These are phyloP conservation scores for Hyaloscypha finlandica DNA, from an alignment of 495 filamentous ascomycete genomes.

Conservation along the genomic window DNA sequence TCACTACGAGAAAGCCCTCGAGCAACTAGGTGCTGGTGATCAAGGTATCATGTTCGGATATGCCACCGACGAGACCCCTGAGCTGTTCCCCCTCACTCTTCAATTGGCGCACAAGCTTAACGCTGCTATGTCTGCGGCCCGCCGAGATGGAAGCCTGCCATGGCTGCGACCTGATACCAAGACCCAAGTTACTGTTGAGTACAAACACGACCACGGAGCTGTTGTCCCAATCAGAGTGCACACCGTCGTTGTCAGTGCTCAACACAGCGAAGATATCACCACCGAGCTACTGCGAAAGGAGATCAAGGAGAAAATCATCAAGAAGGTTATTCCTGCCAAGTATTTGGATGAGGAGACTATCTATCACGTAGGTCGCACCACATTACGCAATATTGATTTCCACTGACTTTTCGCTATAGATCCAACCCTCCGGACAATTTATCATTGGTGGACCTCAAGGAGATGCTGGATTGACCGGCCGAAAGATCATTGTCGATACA, in stretches of 20 bases:
- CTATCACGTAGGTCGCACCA: conserved; percentile 71
- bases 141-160: conserved; percentile 81
- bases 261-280: conserved; percentile 86
- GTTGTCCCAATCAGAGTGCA: conserved; percentile 91
- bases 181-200: conserved; percentile 99
- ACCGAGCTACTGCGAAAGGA: conserved; percentile 93
- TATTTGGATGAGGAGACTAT: conserved; percentile 89
- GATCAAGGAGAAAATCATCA: conserved; percentile 97
- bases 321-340: conserved; percentile 86
- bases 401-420: conserved; percentile 45
- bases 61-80: conserved; percentile 98
- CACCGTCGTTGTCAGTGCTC: conserved; percentile 94
- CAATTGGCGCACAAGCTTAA: conserved; percentile 96
- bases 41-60: conserved; percentile 99
- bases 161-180: conserved; percentile 99
- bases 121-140: conserved; percentile 83
- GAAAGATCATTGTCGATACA: conserved; percentile 99
- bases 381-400: neutral
- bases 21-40: conserved; percentile 98
- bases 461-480: conserved; percentile 97
- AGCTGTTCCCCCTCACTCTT: conserved; percentile 91
- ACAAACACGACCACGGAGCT: conserved; percentile 91
- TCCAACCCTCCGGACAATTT: conserved; percentile 98
- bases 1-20: conserved; percentile 92
- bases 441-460: conserved; percentile 99